Conservation (phyloP, 2,329 filamentous ascomycete species). For the Cordyceps cicadae region DNA sequence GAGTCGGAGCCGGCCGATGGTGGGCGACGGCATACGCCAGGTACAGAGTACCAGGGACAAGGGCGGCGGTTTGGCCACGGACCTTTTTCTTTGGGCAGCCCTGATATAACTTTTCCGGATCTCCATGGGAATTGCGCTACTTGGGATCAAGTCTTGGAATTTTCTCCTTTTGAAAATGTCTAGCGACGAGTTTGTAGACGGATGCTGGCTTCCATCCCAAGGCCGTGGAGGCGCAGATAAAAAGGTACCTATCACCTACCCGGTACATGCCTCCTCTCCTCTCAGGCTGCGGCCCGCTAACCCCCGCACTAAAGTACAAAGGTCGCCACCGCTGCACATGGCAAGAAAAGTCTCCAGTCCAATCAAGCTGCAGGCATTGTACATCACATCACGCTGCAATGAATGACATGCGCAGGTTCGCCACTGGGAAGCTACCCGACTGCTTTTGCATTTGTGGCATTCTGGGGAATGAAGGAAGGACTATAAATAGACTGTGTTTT, state of each 20-base stretch:
- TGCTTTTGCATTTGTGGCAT: not conserved
- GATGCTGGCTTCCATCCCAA: too few relatives aligned
- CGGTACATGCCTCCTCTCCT: too few relatives aligned
- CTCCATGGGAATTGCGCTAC: too few relatives aligned
- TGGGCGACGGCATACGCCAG: not conserved
- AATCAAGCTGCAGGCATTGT: constrained; percentile 1
- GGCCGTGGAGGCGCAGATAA: too few relatives aligned
- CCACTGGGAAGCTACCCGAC: not conserved
- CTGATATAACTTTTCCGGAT: too few relatives aligned
- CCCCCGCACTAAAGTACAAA: not conserved
- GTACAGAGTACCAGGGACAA: not conserved
- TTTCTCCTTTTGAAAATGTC: too few relatives aligned
- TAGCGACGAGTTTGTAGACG: too few relatives aligned
- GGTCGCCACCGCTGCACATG: not conserved
- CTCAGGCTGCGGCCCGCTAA: not conserved
- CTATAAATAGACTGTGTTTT: not conserved
- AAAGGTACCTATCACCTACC: too few relatives aligned
- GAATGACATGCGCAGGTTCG: not conserved
- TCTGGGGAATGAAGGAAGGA: not conserved
- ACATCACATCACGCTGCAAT: not conserved
- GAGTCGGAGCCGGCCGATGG: constrained; percentile 10
- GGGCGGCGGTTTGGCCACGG: too few relatives aligned
- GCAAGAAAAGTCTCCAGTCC: not conserved
- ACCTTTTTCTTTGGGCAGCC: too few relatives aligned
- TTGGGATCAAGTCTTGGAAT: too few relatives aligned